A percentile compares a stretch with the other conserved stretches of the same genome.
These are phyloP conservation scores for Glarea lozoyensis DNA, from an alignment of 495 filamentous ascomycete genomes.

Conservation along the genomic window DNA sequence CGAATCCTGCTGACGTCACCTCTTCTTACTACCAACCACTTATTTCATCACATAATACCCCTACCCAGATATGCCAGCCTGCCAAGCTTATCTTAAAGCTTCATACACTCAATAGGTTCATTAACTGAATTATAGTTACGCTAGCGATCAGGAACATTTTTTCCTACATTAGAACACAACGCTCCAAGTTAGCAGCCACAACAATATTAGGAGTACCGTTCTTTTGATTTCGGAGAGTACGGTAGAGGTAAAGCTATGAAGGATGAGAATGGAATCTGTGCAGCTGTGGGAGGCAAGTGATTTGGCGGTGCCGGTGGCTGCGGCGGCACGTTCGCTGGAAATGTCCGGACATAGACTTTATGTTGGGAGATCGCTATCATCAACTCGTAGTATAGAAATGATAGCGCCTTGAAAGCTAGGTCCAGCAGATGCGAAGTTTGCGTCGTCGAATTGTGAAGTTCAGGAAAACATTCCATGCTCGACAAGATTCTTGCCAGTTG, in stretches of 20 bases:
- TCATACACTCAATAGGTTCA: too few relatives aligned
- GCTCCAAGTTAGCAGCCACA: too few relatives aligned
- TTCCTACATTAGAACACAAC: too few relatives aligned
- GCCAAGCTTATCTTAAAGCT: too few relatives aligned
- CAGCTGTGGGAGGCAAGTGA: conserved; percentile 1
- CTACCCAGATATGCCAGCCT: too few relatives aligned
- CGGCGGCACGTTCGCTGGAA: background rate
- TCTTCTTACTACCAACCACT: too few relatives aligned
- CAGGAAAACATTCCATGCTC: background rate
- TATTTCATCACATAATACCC: too few relatives aligned
- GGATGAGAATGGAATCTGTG: conserved; percentile 1
- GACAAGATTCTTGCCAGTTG: background rate
- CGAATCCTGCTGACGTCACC: too few relatives aligned
- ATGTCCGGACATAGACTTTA: background rate
- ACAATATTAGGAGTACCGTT: too few relatives aligned
- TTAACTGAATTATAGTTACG: too few relatives aligned
- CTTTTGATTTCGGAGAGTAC: background rate
- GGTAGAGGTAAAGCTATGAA: conserved; percentile 4
- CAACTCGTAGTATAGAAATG: conserved; percentile 3
- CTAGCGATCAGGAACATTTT: too few relatives aligned
- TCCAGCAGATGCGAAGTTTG: background rate
- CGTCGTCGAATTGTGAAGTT: background rate
- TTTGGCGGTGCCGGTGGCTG: background rate
- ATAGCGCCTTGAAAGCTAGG: conserved; percentile 4
- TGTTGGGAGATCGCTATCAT: conserved; percentile 2